Percentiles rank a stretch among this genome's conserved stretches.
Conservation (phyloP, 1,139 yeast genomes). For the Taiozyma sp. region DNA sequence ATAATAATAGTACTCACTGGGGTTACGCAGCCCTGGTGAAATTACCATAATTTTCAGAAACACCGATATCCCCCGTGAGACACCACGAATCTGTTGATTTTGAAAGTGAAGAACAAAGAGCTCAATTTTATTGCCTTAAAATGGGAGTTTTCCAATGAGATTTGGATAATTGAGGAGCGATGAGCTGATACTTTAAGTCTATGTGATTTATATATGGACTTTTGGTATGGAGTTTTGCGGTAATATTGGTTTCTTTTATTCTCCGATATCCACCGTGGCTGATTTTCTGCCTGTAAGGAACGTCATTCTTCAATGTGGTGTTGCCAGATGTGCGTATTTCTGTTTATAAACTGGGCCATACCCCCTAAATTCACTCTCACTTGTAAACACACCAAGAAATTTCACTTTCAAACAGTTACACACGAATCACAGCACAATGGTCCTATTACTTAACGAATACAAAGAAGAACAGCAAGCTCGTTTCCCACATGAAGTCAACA, state of each 20-base stretch:
- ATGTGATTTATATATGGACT: background rate
- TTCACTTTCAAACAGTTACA: too few species aligned
- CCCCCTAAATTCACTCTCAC: background rate
- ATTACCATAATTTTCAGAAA: background rate
- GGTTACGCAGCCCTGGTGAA: too few species aligned
- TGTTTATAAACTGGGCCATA: background rate
- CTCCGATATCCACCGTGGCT: background rate
- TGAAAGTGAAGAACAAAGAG: background rate
- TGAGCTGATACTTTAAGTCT: background rate
- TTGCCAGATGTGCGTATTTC: background rate
- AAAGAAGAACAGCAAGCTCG: background rate
- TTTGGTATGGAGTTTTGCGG: background rate
- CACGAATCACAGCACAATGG: background rate
- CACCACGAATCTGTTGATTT: background rate
- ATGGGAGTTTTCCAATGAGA: background rate
- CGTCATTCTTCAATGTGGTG: background rate
- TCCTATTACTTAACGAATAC: background rate
- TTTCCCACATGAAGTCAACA: background rate
- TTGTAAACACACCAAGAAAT: background rate
- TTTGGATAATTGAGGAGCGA: background rate
- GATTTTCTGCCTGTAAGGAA: background rate
- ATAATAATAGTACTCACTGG: too few species aligned
- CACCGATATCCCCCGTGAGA: background rate
- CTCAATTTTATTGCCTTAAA: background rate
- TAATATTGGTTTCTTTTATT: background rate